phyloP scores from a whole-genome alignment of 805 yeast species.

The Sugiyamaella chiloensis region DNA sequence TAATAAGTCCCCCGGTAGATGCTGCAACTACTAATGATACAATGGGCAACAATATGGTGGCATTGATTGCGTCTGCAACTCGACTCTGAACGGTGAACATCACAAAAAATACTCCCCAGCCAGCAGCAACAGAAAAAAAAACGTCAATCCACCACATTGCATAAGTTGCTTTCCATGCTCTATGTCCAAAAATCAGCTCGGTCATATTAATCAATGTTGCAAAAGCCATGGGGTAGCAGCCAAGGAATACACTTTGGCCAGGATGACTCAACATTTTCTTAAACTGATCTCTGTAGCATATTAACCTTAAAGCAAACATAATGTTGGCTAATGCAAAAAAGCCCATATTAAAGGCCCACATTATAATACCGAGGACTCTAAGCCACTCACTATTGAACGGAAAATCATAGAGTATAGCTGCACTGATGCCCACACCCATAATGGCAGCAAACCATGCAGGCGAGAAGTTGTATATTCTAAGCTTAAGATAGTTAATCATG shows the following conservation, averaged over 20 bases:
- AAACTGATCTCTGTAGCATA: conserved; percentile 36
- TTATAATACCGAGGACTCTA: conserved; percentile 51
- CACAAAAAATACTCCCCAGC: conserved; percentile 59
- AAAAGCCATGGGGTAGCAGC: conserved; percentile 79
- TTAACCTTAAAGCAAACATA: conserved; percentile 41
- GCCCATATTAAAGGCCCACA: conserved; percentile 57
- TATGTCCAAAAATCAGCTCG: conserved; percentile 41
- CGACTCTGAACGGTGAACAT: conserved; percentile 40
- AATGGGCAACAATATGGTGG: conserved; percentile 67
- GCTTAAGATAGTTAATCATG: not conserved
- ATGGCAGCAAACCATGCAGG: conserved; percentile 58
- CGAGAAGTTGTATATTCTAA: conserved; percentile 15
- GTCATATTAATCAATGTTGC: conserved; percentile 62
- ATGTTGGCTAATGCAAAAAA: conserved; percentile 42
- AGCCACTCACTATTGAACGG: conserved; percentile 67
- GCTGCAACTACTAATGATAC: conserved; percentile 76
- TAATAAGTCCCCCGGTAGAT: conserved; percentile 62
- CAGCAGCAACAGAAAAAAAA: conserved; percentile 50
- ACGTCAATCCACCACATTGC: conserved; percentile 75
- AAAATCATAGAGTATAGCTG: conserved; percentile 57
- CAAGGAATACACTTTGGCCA: conserved; percentile 59
- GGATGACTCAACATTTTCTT: conserved; percentile 39
- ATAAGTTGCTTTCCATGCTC: conserved; percentile 50
- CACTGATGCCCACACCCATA: conserved; percentile 85
- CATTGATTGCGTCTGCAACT: conserved; percentile 42